Evolutionary conservation across 2,329 filamentous ascomycete genomes (phyloP).

Genomic region (Aspergillus persii): DNA sequence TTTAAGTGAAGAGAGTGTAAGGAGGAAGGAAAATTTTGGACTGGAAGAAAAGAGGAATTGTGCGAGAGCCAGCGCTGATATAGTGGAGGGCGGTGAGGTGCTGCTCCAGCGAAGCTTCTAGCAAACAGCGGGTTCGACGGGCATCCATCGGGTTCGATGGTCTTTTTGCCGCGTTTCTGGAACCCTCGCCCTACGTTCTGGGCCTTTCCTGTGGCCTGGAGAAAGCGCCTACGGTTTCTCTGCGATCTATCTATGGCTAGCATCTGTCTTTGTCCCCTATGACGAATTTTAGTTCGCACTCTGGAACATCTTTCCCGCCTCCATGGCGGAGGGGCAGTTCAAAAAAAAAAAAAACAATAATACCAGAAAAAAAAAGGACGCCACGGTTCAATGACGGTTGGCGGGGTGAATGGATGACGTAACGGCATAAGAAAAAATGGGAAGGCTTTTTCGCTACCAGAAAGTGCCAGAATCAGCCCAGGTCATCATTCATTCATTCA

Average conservation of each 20-base stretch:
- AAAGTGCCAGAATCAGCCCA: background rate
- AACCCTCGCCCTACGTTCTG: background rate
- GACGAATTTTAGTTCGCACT: background rate
- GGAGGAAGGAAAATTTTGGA: background rate
- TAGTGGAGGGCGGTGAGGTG: constrained; percentile 42
- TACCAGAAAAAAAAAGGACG: background rate
- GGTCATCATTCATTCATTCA: background rate
- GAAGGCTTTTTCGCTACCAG: background rate
- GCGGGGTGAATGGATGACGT: constrained; percentile 9
- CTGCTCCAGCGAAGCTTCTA: constrained; percentile 41
- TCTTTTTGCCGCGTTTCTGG: constrained; percentile 17
- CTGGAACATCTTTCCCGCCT: background rate
- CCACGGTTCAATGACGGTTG: background rate
- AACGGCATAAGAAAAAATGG: background rate
- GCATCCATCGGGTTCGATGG: constrained; percentile 37
- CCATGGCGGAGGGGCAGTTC: background rate
- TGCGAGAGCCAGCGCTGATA: constrained; percentile 36
- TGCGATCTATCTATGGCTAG: background rate
- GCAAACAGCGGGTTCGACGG: constrained; percentile 37
- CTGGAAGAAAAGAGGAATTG: constrained; percentile 18
- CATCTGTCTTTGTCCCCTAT: background rate
- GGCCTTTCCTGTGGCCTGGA: background rate
- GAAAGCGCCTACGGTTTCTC: background rate
- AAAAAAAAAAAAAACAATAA: no score
- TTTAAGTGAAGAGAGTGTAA: background rate